Conservation (phyloP, 2,329 filamentous ascomycete genomes). For the Colletotrichum paranaense region DNA sequence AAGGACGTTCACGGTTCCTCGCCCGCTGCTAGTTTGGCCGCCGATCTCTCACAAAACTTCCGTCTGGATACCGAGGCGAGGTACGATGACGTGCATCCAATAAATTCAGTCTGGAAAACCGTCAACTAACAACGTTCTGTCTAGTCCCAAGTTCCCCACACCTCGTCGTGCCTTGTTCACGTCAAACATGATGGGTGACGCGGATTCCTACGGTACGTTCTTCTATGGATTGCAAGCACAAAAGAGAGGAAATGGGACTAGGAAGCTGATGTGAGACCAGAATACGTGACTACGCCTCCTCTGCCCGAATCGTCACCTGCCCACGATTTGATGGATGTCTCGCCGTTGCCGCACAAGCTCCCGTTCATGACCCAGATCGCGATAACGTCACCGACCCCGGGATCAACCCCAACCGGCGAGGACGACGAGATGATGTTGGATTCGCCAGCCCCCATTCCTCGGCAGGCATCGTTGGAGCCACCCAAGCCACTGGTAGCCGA, state of each 20-base stretch:
- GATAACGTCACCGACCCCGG: conserved; percentile 78
- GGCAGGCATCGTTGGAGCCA: conserved; percentile 60
- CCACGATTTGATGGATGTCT: conserved; percentile 91
- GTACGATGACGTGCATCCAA: conserved; percentile 62
- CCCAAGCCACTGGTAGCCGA: conserved; percentile 62
- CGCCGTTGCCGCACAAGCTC: conserved; percentile 89
- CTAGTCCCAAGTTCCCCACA: conserved; percentile 83
- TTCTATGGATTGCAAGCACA: conserved; percentile 35
- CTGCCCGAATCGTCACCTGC: conserved; percentile 85
- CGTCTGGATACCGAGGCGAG: conserved; percentile 87
- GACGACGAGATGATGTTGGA: conserved; percentile 66
- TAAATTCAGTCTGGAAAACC: neutral
- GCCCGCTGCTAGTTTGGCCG: conserved; percentile 88
- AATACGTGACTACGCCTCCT: conserved; percentile 85
- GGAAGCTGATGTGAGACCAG: conserved; percentile 54
- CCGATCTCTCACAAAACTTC: conserved; percentile 96
- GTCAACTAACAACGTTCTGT: neutral
- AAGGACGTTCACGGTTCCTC: conserved; percentile 87
- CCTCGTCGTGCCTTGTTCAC: conserved; percentile 89
- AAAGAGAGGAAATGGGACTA: neutral
- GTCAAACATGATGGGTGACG: conserved; percentile 71
- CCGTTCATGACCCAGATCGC: conserved; percentile 75
- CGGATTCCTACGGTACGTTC: conserved; percentile 69
- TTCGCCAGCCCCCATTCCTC: conserved; percentile 63
- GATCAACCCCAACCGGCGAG: conserved; percentile 55